Conservation (phyloP, 1,139 yeast species). For the Suhomyces wounanorum region DNA sequence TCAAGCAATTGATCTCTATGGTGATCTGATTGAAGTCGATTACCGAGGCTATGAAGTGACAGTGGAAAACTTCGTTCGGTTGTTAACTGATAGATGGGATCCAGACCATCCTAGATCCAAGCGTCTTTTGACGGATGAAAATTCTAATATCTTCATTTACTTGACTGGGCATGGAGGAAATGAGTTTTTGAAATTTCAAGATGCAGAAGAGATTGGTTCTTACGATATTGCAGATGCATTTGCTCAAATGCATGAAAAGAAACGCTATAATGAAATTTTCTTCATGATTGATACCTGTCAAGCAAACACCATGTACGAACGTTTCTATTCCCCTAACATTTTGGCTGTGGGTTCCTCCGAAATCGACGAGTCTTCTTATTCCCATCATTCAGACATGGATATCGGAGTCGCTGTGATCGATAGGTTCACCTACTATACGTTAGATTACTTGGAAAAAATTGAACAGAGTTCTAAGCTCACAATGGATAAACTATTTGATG, state of each 20-base stretch:
- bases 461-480: conserved; percentile 75
- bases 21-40: conserved; percentile 93
- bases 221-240: conserved; percentile 97
- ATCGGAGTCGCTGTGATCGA: conserved; percentile 98
- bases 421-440: conserved; percentile 87
- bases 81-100: conserved; percentile 94
- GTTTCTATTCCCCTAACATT: conserved; percentile 89
- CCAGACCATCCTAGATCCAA: conserved; percentile 91
- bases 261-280: conserved; percentile 89
- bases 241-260: conserved; percentile 95
- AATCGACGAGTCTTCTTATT: conserved; percentile 86
- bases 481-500: conserved; percentile 78
- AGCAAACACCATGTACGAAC: conserved; percentile 95
- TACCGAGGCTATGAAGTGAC: conserved; percentile 98
- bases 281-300: conserved; percentile 99
- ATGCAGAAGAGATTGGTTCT: conserved; percentile 95
- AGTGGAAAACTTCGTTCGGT: conserved; percentile 88
- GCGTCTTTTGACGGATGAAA: conserved; percentile 86
- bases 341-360: conserved; percentile 93
- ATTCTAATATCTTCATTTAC: conserved; percentile 89
- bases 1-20: conserved; percentile 90
- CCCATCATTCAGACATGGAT: conserved; percentile 94
- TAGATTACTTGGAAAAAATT: conserved; percentile 83
- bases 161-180: conserved; percentile 99
- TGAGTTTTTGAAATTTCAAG: conserved; percentile 95